Conservation (phyloP, 352 stramenopile species). For the Phytopythium vexans region DNA sequence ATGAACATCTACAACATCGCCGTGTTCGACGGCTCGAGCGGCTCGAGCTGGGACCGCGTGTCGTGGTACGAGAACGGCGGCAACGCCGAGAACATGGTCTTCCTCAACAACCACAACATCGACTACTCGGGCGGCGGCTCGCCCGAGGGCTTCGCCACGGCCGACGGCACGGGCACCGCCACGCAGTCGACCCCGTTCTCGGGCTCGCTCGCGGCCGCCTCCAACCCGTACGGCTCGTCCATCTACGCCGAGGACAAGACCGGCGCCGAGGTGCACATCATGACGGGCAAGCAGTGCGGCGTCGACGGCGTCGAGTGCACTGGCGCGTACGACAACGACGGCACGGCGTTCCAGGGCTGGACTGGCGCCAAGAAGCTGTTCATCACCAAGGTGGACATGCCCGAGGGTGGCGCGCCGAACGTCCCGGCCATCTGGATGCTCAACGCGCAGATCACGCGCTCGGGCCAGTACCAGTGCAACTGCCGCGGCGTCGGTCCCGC, state of each 20-base stretch:
- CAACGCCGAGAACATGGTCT: conserved; percentile 63
- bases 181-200: conserved; percentile 36
- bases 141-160: conserved; percentile 56
- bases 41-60: conserved; percentile 47
- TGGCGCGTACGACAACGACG: conserved; percentile 68
- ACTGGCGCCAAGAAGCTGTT: conserved; percentile 79
- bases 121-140: conserved; percentile 54
- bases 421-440: conserved; percentile 78
- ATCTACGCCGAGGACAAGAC: conserved; percentile 61
- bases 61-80: conserved; percentile 63
- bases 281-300: conserved; percentile 60
- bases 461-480: conserved; percentile 82
- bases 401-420: conserved; percentile 31
- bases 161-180: conserved; percentile 46
- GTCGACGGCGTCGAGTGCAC: conserved; percentile 40
- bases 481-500: conserved; percentile 59
- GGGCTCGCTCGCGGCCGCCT: conserved; percentile 44
- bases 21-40: conserved; percentile 58
- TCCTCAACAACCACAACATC: conserved; percentile 84
- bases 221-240: conserved; percentile 33
- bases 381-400: conserved; percentile 65
- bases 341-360: conserved; percentile 64
- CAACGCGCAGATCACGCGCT: conserved; percentile 62
- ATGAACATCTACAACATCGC: conserved; percentile 73
- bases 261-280: conserved; percentile 74